phyloP scores from a whole-genome alignment of 1,284 basidiomycete genomes.

The Ustilago trichophora region DNA sequence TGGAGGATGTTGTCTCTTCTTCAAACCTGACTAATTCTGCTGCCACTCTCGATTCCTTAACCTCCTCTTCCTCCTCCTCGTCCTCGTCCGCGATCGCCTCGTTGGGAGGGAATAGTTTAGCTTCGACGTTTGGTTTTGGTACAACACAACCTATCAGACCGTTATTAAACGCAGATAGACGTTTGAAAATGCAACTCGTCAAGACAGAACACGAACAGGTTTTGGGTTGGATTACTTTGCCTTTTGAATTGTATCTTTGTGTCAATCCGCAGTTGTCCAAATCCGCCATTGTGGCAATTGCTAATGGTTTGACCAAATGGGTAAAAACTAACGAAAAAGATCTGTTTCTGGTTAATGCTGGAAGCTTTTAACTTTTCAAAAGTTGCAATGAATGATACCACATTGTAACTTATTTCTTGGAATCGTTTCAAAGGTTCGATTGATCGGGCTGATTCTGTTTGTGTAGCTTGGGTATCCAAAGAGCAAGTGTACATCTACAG shows the following conservation, averaged over 20 bases:
- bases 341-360: slow-evolving; percentile 72
- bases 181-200: slow-evolving; percentile 71
- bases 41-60: neutral
- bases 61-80: neutral
- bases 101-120: slow-evolving; percentile 71
- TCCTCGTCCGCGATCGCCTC: neutral
- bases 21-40: slow-evolving; percentile 6
- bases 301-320: slow-evolving; percentile 88
- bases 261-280: slow-evolving; percentile 85
- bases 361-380: slow-evolving; percentile 49
- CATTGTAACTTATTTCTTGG: too few species aligned
- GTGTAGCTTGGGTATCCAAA: too few species aligned
- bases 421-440: too few species aligned
- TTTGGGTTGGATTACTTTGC: slow-evolving; percentile 79
- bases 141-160: neutral
- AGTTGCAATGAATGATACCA: too few species aligned
- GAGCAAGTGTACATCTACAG: too few species aligned
- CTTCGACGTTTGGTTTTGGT: slow-evolving; percentile 70
- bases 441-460: too few species aligned
- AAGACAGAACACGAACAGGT: slow-evolving; percentile 84
- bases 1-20: slow-evolving; percentile 1
- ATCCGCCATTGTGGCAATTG: slow-evolving; percentile 81
- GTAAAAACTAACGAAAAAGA: slow-evolving; percentile 83
- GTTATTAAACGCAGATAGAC: slow-evolving; percentile 13
- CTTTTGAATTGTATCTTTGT: slow-evolving; percentile 88